Base-by-base conservation (phyloP, 768 basidiomycete species). In the Trametes cingulata region DNA sequence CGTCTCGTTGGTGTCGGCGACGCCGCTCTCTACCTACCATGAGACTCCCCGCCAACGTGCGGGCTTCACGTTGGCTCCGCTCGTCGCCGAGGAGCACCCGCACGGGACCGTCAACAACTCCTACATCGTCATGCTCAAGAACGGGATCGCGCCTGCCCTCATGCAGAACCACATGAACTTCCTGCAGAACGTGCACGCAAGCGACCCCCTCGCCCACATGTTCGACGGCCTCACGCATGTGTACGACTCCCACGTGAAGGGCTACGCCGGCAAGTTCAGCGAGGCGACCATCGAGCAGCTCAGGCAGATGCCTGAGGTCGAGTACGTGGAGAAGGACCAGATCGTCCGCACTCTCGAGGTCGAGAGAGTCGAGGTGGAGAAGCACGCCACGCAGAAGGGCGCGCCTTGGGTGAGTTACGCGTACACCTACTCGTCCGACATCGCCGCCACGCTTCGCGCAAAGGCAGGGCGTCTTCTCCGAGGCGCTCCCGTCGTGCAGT, bases 81-180 rank as follows among this genome's bases (percentile, higher is more conserved):
- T 91, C 51, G 56, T 81, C 55, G 80, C 77, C 37, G 76, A 76
- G 39, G 76, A 84, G 62, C 86, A 89, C 69, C 82, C 85, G 53
- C 85, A 90, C 74, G 85, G 87, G 52, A 78, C 83, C 57, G 77
- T 95, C 72, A 87, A 90, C 77, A 89, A 95, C 80, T 91, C 92
- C n/a, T 98, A 98, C 78, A 93, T 98, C 63, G 85, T 98, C 72
- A 82, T 94, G 71, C 80, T 98, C 64, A 93, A 92, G 81, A 80
- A 86, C 60, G 86, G 84, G 57, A 63, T 88, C 13, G 78, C 85
- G 5, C 68, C 79, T 9, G 73, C 78, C 17, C 75, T 87, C 40
- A 78, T 88, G 72, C 75, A 84, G 68, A 90, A 87, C 74, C 94
- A 96, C 72, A 75, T 94, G 74, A 87, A 88, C 72, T 87, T 90